Base-by-base conservation (phyloP, 352 stramenopile genomes). In the Phytophthora pinifolia region DNA sequence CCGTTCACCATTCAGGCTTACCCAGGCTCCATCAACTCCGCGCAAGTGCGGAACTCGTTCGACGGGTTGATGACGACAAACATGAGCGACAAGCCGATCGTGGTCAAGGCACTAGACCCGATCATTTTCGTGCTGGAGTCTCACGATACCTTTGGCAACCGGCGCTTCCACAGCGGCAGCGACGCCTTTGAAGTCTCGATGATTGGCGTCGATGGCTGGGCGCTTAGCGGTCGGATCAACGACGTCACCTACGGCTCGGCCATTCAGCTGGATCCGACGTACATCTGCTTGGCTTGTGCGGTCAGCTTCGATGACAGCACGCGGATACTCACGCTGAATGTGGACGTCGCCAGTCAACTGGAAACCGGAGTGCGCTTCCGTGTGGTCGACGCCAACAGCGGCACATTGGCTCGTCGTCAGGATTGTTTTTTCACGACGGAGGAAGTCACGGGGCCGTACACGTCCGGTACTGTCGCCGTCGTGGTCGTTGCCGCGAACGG, bases 121-220 rank as follows among this genome's bases (percentile, higher is more conserved):
- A 75, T 84, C 27, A 67, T 53, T 1, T 97, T 98, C 49, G 59
- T 83, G 22, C 56, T 98, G 1, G 80, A 97, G 59, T 76, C 92
- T 4, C 74, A 76, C 41, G 89, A 97, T 47, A 37, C 61, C 0
- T 78, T 84, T 20, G 62, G 72, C 9, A 98, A 98, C 46, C 66
- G 70, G n/a, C 89, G 81, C 9, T 88, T 89, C 44, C 92, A 97
- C 29, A 80, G 87, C 46, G 94, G 91, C 7, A 82, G 65, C 22
- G 79, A 94, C 36, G 7, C 14, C 0, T 96, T 97, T 41, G 72
- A 95, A 9, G 84, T 98, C 1, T 83, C 73, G 9, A 72, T 98
- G 7, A 55, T 84, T 22, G 95, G 92, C 3, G 66, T 65, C 9
- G 71, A 62, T 12, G 92, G 87, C 9, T 98, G 93, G 94, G 92